phyloP scores from a whole-genome alignment of 1,284 basidiomycete species.

The Cutaneotrichosporon daszewskae region DNA sequence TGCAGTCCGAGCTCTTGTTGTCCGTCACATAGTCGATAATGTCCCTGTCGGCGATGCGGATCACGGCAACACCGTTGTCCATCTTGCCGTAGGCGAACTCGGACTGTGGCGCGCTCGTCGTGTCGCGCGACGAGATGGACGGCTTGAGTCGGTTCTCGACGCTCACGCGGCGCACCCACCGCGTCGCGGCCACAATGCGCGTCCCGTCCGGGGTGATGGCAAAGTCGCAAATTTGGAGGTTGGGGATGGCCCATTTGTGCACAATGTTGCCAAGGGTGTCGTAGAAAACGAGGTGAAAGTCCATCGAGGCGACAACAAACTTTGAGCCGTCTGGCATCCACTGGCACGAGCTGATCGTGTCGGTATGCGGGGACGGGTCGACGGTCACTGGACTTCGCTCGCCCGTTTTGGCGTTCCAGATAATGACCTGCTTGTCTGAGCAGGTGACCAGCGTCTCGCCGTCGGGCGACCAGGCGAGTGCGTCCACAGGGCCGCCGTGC shows the following conservation, averaged over 20 bases:
- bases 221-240: conserved; percentile 83
- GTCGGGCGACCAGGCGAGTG: conserved; percentile 84
- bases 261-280: conserved; percentile 55
- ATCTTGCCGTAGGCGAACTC: conserved; percentile 32
- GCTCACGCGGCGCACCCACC: conserved; percentile 50
- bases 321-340: conserved; percentile 85
- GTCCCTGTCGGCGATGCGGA: conserved; percentile 33
- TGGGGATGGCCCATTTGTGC: conserved; percentile 64
- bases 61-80: conserved; percentile 35
- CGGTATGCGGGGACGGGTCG: conserved; percentile 55
- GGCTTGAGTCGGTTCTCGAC: conserved; percentile 35
- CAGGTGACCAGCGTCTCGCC: conserved; percentile 75
- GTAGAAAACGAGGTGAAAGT: conserved; percentile 83
- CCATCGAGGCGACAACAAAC: conserved; percentile 85
- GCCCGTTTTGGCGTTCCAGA: conserved; percentile 71
- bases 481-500: conserved; percentile 70
- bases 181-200: conserved; percentile 75
- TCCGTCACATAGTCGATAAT: conserved; percentile 30
- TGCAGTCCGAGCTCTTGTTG: conserved; percentile 53
- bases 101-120: conserved; percentile 3
- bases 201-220: conserved; percentile 79
- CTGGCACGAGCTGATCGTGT: conserved; percentile 76
- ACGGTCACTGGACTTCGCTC: conserved; percentile 11
- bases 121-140: conserved; percentile 29
- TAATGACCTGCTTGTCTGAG: conserved; percentile 68